Base-by-base conservation (phyloP, 768 basidiomycete genomes). In the Russula virescens region DNA sequence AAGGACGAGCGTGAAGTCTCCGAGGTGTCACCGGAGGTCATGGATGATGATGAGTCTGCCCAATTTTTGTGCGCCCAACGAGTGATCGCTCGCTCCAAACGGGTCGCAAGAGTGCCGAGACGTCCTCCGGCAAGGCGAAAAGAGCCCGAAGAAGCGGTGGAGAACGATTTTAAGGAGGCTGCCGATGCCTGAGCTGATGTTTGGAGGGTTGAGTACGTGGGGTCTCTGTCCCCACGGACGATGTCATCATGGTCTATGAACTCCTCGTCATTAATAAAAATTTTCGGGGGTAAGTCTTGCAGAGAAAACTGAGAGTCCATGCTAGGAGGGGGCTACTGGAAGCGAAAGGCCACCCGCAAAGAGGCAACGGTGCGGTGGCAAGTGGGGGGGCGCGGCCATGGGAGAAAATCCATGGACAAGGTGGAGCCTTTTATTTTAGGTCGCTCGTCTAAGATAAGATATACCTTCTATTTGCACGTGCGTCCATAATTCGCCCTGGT, bases 41-140 rank as follows among this genome's bases (percentile, higher is more conserved):
- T 78, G 21, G 79, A 79, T 0, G 81, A 76, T 2, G 75, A 70
- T 0, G 78, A 75, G 1, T 60, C 62, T 13, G 52, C 62, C 57
- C 75, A 74, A 69, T 77, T 79, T 45, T 79, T 77, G 64, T 83
- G 77, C 25, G 87, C 87, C 88, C 88, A 91, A 62, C 84, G 81
- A 43, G 84, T 75, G 62, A 89, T 88, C 8, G 88, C 87, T 53
- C 80, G 78, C 66, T 91, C 89, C 10, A 89, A 79, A 42, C 86
- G 80, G 1, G 85, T 79, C 21, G 86, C 72, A 19, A 76, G 71
- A 3, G 74, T 73, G 8, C 74, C 75, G 14, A 75, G 65, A 14
- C 73, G 31, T 31, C 31, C 71, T 16, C 74, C 73, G 38, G 71
- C 69, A 7, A 71, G 53, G 31, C 57, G 52, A 51, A 47, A 76